Conservation (phyloP, 2,329 filamentous ascomycete genomes). For the Tolypocladium album region DNA sequence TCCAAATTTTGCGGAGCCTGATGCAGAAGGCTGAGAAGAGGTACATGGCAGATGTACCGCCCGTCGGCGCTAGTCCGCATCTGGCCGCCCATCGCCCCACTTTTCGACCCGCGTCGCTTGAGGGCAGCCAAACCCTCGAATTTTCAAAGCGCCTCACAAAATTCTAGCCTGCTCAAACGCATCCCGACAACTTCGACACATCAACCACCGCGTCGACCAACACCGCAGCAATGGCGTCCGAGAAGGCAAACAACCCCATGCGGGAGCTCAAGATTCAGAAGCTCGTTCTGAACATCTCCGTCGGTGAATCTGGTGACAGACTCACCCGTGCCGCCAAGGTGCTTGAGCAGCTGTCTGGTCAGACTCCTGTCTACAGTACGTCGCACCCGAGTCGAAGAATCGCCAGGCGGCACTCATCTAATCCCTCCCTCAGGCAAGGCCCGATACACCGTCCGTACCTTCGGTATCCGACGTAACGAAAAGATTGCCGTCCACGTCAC, state of each 20-base stretch:
- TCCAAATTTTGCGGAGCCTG: conserved; percentile 36
- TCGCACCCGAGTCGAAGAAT: conserved; percentile 11
- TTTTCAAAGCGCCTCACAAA: conserved; percentile 25
- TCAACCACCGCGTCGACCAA: conserved; percentile 23
- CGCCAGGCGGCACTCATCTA: conserved; percentile 6
- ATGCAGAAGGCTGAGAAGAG: conserved; percentile 23
- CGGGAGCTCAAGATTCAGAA: conserved; percentile 99
- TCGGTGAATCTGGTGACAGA: conserved; percentile 99
- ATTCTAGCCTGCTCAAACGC: conserved; percentile 14
- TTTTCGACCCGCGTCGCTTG: conserved; percentile 15
- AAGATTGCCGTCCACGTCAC: conserved; percentile 99
- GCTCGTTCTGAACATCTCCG: conserved; percentile 98
- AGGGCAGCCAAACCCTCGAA: conserved; percentile 32
- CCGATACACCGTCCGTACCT: conserved; percentile 99
- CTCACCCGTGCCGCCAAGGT: conserved; percentile 99
- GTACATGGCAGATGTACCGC: conserved; percentile 20
- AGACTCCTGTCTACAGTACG: conserved; percentile 98
- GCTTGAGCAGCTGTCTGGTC: conserved; percentile 98
- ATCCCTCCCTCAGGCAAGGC: conserved; percentile 66
- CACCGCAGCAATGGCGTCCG: conserved; percentile 43
- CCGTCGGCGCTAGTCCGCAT: conserved; percentile 13
- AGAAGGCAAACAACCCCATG: conserved; percentile 97
- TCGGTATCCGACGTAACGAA: conserved; percentile 99
- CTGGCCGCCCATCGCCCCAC: conserved; percentile 5
- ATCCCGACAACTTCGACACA: conserved; percentile 21